These are phyloP conservation scores for Podospora anserina DNA, from an alignment of 495 filamentous ascomycete species.

Conservation along the genomic window DNA sequence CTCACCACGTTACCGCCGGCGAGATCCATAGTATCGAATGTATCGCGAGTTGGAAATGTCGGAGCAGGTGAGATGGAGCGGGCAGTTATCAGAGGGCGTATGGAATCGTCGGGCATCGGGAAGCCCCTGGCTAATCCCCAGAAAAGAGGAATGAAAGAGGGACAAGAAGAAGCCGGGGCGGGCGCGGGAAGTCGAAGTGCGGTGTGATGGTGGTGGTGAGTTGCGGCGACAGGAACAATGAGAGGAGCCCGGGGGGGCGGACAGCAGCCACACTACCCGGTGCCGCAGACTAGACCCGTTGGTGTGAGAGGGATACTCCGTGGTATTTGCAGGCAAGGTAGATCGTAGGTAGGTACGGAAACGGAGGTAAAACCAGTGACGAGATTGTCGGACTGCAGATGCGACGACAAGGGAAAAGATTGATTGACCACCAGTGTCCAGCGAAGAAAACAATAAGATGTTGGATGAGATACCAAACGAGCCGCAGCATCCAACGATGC, in stretches of 20 bases:
- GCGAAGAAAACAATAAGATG: background rate
- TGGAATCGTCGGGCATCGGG: slow-evolving; percentile 36
- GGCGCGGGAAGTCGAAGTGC: background rate
- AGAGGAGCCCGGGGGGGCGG: background rate
- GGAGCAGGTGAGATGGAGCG: slow-evolving; percentile 24
- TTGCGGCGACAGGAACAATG: slow-evolving; percentile 8
- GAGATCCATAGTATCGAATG: slow-evolving; percentile 27
- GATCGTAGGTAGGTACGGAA: background rate
- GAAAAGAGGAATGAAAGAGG: background rate
- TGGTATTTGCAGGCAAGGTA: background rate
- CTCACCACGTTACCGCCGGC: slow-evolving; percentile 16
- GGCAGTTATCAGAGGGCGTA: slow-evolving; percentile 28
- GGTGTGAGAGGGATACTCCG: background rate
- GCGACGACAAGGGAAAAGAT: background rate
- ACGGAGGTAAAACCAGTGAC: background rate
- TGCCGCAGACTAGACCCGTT: background rate
- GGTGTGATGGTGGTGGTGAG: background rate
- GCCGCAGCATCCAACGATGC: background rate
- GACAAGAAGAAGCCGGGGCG: background rate
- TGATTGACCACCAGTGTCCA: slow-evolving; percentile 3
- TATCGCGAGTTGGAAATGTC: slow-evolving; percentile 19
- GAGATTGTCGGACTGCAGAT: background rate
- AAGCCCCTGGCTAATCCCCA: slow-evolving; percentile 7
- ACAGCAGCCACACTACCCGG: background rate
- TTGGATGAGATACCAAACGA: background rate